Evolutionary conservation across 805 yeast species (phyloP).

Genomic region (Zygotorulaspora sp.): DNA sequence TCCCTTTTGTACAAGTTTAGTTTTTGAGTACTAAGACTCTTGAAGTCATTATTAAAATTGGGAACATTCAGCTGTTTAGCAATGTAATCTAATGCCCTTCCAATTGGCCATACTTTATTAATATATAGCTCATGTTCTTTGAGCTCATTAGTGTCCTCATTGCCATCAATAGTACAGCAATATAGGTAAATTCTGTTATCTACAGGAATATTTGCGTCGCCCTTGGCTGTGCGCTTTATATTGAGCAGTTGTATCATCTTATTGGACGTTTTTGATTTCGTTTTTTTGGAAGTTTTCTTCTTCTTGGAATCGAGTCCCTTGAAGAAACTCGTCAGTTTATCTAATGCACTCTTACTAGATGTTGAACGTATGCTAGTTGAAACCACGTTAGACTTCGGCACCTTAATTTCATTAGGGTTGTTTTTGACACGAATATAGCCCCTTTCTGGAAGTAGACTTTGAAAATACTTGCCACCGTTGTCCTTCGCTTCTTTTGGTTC

Average conservation of each 20-base stretch:
- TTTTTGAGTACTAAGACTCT: slow-evolving; percentile 21
- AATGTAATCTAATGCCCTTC: slow-evolving; percentile 31
- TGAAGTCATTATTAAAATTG: slow-evolving; percentile 20
- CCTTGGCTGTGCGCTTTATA: slow-evolving; percentile 24
- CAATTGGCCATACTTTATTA: slow-evolving; percentile 34
- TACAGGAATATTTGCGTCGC: slow-evolving; percentile 28
- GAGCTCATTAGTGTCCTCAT: slow-evolving; percentile 11
- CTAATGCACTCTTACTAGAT: slow-evolving; percentile 22
- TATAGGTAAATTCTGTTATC: slow-evolving; percentile 27
- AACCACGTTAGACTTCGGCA: neutral
- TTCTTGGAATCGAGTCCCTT: slow-evolving; percentile 14
- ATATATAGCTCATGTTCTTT: slow-evolving; percentile 20
- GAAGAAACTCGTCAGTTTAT: slow-evolving; percentile 28
- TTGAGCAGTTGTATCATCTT: slow-evolving; percentile 18
- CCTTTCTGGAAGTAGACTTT: slow-evolving; percentile 30
- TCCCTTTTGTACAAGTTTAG: slow-evolving; percentile 25
- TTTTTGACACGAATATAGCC: slow-evolving; percentile 24
- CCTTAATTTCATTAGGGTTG: neutral
- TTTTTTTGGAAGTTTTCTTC: slow-evolving; percentile 2
- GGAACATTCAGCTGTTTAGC: slow-evolving; percentile 25
- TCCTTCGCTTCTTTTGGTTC: slow-evolving; percentile 1
- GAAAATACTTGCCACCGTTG: slow-evolving; percentile 24
- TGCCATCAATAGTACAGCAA: slow-evolving; percentile 19
- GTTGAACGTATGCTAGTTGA: slow-evolving; percentile 9
- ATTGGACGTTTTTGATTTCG: slow-evolving; percentile 14